phyloP scores from a whole-genome alignment of 139 green algal genomes.

The Marvania coccoides region DNA sequence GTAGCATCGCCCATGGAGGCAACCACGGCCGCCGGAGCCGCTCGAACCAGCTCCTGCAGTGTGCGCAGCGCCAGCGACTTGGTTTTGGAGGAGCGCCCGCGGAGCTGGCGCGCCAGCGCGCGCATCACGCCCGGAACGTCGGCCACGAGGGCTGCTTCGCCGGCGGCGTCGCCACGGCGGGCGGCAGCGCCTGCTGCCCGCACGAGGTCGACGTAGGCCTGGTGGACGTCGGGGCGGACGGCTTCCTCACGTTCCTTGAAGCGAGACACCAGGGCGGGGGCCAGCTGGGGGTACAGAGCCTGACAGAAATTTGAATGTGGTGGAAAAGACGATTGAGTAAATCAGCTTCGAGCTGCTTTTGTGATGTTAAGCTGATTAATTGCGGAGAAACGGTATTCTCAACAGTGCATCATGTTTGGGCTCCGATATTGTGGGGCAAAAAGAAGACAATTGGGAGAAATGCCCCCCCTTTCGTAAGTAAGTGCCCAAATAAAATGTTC shows the following conservation, averaged over 20 bases:
- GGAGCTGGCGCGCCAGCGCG: constrained; percentile 50
- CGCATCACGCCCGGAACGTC: background rate
- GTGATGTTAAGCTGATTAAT: too few relatives aligned
- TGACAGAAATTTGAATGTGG: too few relatives aligned
- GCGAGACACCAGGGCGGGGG: constrained; percentile 48
- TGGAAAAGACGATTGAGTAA: too few relatives aligned
- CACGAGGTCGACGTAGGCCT: constrained; percentile 67
- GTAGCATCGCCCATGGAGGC: constrained; percentile 51
- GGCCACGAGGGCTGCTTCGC: background rate
- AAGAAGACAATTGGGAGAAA: background rate
- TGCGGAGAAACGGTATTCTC: too few relatives aligned
- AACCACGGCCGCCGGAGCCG: constrained; percentile 44
- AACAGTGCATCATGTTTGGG: too few relatives aligned
- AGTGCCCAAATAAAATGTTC: background rate
- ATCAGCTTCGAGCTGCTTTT: too few relatives aligned
- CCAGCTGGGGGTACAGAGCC: constrained; percentile 26
- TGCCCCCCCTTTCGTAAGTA: background rate
- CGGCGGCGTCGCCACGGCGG: background rate
- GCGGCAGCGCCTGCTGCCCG: constrained; percentile 28
- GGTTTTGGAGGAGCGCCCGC: constrained; percentile 69
- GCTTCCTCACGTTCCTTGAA: constrained; percentile 92
- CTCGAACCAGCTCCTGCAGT: constrained; percentile 64
- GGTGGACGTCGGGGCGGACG: constrained; percentile 76
- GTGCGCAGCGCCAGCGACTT: constrained; percentile 56
- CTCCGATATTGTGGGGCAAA: too few relatives aligned